Base-by-base conservation (phyloP, 176 grass and related monocot species). In the Canna indica region DNA sequence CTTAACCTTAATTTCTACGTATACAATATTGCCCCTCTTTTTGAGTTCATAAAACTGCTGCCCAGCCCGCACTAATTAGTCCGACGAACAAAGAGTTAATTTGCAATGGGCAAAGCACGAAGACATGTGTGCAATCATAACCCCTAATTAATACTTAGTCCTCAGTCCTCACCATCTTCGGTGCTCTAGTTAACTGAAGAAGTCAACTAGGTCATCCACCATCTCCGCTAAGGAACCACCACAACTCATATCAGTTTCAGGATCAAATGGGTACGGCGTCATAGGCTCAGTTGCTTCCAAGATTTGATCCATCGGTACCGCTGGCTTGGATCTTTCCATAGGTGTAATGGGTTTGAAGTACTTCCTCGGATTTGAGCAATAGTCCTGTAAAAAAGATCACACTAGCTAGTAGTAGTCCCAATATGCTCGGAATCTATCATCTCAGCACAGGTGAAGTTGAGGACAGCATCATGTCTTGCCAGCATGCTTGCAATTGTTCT, bases 401-500 rank as follows among this genome's bases (percentile, higher is more conserved):
- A 30, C n/a, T n/a, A 32, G 47, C 58, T 44, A 44, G n/a, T n/a
- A n/a, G n/a, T n/a, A n/a, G n/a, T n/a, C n/a, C n/a, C n/a, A n/a
- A n/a, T 79, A 64, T 96, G 93, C 54, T 96, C 86, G 1, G 52
- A 77, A 59, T 96, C 20, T 52, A 76, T 85, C 88, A 96, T 96
- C 77, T 96, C 93, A 5, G 77, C 79, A 72, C 93, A 96, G 15
- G 93, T 96, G 73, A 96, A 96, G 82, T 96, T 89, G n/a, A 96
- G 31, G 63, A 81, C 30, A 38, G 77, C 93, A 46, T 36, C 33
- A 28, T 91, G 86, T 70, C 85, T 89, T 68, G 85, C 77, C 15
- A 96, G 81, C 88, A 89, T 84, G 59, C 73, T 79, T 27, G 88
- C 88, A 73, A 91, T 81, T 29, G 92, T 85, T 87, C 78, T 84